Percentiles rank a stretch among this genome's conserved stretches.
phyloP scores from a whole-genome alignment of 768 basidiomycete genomes.

The Rhodosporidiobolus odoratus region DNA sequence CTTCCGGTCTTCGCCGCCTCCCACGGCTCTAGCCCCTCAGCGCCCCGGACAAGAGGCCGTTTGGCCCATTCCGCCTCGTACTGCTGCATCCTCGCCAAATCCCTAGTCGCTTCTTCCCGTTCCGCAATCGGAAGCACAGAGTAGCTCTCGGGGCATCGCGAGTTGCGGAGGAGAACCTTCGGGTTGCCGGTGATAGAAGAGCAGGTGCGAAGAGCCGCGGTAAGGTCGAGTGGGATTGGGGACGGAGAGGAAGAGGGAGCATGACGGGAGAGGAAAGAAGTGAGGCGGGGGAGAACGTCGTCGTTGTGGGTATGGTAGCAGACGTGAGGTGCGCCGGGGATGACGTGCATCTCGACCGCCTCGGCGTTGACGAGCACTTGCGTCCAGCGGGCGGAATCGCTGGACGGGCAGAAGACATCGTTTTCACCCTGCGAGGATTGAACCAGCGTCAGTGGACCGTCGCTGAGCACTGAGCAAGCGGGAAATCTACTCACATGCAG shows the following conservation, averaged over 20 bases:
- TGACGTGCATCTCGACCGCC: not conserved
- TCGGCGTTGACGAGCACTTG: not conserved
- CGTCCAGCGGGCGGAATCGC: not conserved
- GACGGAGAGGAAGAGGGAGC: not conserved
- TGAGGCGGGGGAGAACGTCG: not conserved
- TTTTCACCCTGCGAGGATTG: not conserved
- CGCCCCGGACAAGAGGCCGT: not conserved
- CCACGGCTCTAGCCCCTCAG: slow-evolving; percentile 2
- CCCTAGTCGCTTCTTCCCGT: not conserved
- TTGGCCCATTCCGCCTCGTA: not conserved
- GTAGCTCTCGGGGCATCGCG: not conserved
- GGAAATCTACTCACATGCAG: not conserved
- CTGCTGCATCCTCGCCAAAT: not conserved
- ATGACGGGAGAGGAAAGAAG: slow-evolving; percentile 3
- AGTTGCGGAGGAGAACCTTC: not conserved
- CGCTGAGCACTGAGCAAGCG: no score
- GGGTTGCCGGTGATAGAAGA: not conserved
- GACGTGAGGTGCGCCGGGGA: not conserved
- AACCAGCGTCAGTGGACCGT: not conserved
- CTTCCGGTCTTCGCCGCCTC: not conserved
- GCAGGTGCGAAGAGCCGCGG: not conserved
- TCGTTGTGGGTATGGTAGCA: not conserved
- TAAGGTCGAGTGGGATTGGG: not conserved
- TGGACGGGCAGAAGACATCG: not conserved
- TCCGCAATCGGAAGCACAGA: not conserved